phyloP scores from a whole-genome alignment of 2,329 filamentous ascomycete genomes.

The Pseudocercospora fuligena region DNA sequence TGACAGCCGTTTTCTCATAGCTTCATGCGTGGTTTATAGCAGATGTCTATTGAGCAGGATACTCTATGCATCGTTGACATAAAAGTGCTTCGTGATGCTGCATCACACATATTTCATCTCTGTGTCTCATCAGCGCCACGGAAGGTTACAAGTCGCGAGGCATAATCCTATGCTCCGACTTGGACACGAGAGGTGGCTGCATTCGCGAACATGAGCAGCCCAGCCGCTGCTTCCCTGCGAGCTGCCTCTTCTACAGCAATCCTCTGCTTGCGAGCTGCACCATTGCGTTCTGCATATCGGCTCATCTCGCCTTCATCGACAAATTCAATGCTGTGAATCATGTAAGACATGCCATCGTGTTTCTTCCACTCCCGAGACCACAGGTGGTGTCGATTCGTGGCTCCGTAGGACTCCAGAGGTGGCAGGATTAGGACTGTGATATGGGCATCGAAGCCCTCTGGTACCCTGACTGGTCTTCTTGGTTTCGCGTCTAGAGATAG shows the following conservation, averaged over 20 bases:
- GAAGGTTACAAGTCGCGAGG: not conserved
- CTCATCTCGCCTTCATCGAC: constrained; percentile 72
- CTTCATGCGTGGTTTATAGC: not conserved
- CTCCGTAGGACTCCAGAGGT: constrained; percentile 74
- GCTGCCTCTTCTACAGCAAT: constrained; percentile 46
- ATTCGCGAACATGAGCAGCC: constrained; percentile 37
- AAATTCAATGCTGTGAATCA: constrained; percentile 81
- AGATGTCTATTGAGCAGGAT: not conserved
- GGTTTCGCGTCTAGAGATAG: constrained; percentile 34
- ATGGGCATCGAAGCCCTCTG: constrained; percentile 76
- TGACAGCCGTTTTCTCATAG: constrained; percentile 8
- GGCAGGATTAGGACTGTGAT: constrained; percentile 86
- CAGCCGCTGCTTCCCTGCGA: constrained; percentile 40
- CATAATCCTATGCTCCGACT: constrained; percentile 24
- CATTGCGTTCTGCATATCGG: constrained; percentile 52
- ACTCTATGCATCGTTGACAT: not conserved
- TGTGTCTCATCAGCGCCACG: not conserved
- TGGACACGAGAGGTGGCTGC: constrained; percentile 22
- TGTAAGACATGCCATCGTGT: constrained; percentile 90
- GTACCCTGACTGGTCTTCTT: constrained; percentile 66
- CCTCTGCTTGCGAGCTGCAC: constrained; percentile 54
- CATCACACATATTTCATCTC: not conserved
- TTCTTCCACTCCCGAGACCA: constrained; percentile 78
- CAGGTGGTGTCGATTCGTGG: constrained; percentile 78
- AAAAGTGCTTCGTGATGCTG: not conserved